A percentile compares a stretch with the other conserved stretches of the same genome.
phyloP scores from a whole-genome alignment of 2,329 filamentous ascomycete species.

The Colletotrichum aenigma region DNA sequence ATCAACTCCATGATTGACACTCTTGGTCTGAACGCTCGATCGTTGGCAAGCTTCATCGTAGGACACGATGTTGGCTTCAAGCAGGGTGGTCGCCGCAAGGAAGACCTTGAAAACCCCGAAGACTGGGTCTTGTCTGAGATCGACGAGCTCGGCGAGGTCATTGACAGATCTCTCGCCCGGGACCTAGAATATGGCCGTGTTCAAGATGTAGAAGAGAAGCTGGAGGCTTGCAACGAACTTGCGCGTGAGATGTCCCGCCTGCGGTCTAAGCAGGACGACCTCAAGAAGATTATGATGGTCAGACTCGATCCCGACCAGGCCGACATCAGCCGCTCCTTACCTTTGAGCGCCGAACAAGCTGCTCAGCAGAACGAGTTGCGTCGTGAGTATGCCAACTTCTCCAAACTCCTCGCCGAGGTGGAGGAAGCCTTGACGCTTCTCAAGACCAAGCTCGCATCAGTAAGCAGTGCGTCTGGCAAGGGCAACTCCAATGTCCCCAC shows the following conservation, averaged over 20 bases:
- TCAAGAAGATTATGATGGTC: conserved; percentile 76
- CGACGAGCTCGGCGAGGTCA: conserved; percentile 66
- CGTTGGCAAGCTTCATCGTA: conserved; percentile 68
- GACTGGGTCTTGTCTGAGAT: conserved; percentile 81
- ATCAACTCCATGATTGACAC: conserved; percentile 96
- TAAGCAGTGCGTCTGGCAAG: conserved; percentile 53
- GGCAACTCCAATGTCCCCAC: conserved; percentile 68
- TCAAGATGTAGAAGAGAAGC: conserved; percentile 69
- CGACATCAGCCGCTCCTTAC: conserved; percentile 69
- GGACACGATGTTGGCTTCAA: conserved; percentile 66
- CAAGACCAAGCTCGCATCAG: conserved; percentile 74
- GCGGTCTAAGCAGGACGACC: conserved; percentile 76
- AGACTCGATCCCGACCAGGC: conserved; percentile 70
- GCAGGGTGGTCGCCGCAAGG: conserved; percentile 59
- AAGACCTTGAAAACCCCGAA: conserved; percentile 72
- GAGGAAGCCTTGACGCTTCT: conserved; percentile 83
- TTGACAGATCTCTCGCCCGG: conserved; percentile 67
- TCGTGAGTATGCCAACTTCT: conserved; percentile 74
- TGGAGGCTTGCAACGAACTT: conserved; percentile 71
- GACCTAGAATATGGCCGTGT: conserved; percentile 73
- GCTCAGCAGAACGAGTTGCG: conserved; percentile 85
- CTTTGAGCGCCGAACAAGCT: conserved; percentile 83
- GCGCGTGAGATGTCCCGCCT: conserved; percentile 74
- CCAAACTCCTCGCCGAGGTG: conserved; percentile 75
- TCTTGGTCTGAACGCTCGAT: conserved; percentile 79